phyloP scores from a whole-genome alignment of 73 alveolate genomes.

The Stentor coeruleus region DNA sequence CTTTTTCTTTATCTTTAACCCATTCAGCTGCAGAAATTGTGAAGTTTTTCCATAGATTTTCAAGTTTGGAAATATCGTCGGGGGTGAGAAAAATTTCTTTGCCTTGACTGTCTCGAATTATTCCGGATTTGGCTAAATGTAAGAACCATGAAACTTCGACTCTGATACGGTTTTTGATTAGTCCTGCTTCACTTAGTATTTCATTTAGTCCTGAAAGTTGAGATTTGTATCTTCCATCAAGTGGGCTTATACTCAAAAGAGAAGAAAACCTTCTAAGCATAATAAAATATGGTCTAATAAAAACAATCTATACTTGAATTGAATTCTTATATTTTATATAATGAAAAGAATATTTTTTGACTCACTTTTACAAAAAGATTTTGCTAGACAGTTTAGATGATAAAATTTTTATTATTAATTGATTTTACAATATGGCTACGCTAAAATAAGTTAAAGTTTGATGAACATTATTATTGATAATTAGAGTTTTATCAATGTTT shows the following conservation, averaged over 20 bases:
- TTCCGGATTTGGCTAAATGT: slow-evolving; percentile 40
- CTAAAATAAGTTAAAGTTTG: too few species aligned
- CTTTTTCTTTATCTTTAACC: slow-evolving; percentile 68
- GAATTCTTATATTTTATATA: too few species aligned
- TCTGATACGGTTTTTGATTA: slow-evolving; percentile 72
- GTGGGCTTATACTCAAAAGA: slow-evolving; percentile 48
- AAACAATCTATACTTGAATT: too few species aligned
- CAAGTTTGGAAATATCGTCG: slow-evolving; percentile 44
- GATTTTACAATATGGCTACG: too few species aligned
- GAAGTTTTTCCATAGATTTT: slow-evolving; percentile 49
- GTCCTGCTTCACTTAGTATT: slow-evolving; percentile 78
- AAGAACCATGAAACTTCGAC: slow-evolving; percentile 87
- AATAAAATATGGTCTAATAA: too few species aligned
- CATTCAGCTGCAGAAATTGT: slow-evolving; percentile 58
- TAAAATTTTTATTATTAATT: too few species aligned
- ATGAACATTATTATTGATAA: too few species aligned
- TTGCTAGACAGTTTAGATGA: too few species aligned
- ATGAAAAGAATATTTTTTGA: too few species aligned
- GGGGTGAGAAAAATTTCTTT: slow-evolving; percentile 36
- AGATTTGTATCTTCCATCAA: slow-evolving; percentile 83
- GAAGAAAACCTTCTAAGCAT: slow-evolving; percentile 35
- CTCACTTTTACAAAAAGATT: too few species aligned
- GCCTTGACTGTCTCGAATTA: slow-evolving; percentile 28
- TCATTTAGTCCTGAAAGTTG: slow-evolving; percentile 51
- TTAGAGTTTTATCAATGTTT: too few species aligned